Evolutionary conservation across 495 filamentous ascomycete genomes (phyloP).

Genomic region (Penicillium canescens): DNA sequence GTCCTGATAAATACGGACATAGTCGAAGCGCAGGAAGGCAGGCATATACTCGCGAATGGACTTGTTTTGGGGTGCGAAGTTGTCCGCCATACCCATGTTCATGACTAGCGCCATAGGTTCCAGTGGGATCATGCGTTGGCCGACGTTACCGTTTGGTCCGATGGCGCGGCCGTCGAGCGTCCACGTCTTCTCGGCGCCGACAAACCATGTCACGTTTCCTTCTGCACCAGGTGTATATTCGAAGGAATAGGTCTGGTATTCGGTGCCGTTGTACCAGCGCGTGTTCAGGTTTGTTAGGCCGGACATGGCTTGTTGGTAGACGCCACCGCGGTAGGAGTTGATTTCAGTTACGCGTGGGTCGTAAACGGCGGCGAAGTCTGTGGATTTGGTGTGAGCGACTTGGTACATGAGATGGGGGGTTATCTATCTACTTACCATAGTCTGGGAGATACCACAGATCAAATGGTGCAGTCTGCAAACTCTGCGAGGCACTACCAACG

Average conservation of each 20-base stretch:
- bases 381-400: not conserved
- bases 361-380: conserved; percentile 64
- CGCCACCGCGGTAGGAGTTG: conserved; percentile 67
- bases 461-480: conserved; percentile 72
- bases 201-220: conserved; percentile 67
- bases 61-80: conserved; percentile 64
- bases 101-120: conserved; percentile 71
- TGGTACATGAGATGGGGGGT: not conserved
- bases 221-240: conserved; percentile 67
- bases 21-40: conserved; percentile 71
- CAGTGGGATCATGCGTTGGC: conserved; percentile 64
- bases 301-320: conserved; percentile 73
- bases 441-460: conserved; percentile 78
- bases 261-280: conserved; percentile 73
- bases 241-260: conserved; percentile 71
- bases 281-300: conserved; percentile 72
- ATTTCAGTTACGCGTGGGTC: conserved; percentile 57
- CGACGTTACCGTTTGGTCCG: conserved; percentile 73
- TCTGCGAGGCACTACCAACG: conserved; percentile 68
- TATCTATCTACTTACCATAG: conserved; percentile 43
- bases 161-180: conserved; percentile 64
- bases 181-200: conserved; percentile 67
- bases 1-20: conserved; percentile 74
- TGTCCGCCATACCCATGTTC: conserved; percentile 73
- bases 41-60: conserved; percentile 58